Evolutionary conservation across 495 filamentous ascomycete genomes (phyloP).

Genomic region (Patellaria atrata): DNA sequence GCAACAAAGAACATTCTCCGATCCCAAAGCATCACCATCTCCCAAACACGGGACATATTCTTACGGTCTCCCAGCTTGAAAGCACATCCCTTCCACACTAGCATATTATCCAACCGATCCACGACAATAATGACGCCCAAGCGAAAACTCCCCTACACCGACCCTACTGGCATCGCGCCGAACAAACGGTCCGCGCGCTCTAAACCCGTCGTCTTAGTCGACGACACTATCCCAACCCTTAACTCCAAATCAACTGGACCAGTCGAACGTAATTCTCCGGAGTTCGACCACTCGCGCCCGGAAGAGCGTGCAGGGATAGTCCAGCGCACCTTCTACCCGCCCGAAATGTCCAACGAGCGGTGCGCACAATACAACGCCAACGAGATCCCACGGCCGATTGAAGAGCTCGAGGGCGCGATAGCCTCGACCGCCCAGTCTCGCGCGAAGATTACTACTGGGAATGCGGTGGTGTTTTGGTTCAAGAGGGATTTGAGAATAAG

Average conservation of each 20-base stretch:
- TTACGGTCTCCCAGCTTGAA: too few relatives aligned
- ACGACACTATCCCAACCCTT: not conserved
- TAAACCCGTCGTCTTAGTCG: constrained; percentile 3
- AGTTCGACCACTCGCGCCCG: constrained; percentile 21
- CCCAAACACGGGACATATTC: too few relatives aligned
- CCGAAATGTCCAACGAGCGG: constrained; percentile 67
- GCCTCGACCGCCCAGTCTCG: constrained; percentile 17
- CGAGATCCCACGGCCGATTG: constrained; percentile 53
- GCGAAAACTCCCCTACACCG: constrained; percentile 11
- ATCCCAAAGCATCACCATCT: too few relatives aligned
- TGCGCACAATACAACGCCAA: constrained; percentile 55
- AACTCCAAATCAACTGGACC: not conserved
- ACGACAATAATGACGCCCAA: constrained; percentile 14
- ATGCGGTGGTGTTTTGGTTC: constrained; percentile 82
- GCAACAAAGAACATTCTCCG: too few relatives aligned
- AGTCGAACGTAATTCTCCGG: not conserved
- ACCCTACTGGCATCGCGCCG: constrained; percentile 5
- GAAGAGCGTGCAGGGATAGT: constrained; percentile 24
- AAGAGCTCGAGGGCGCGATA: constrained; percentile 20
- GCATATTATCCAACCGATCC: constrained; percentile 1
- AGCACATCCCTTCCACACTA: too few relatives aligned
- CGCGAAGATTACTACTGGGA: constrained; percentile 31
- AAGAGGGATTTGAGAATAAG: constrained; percentile 61
- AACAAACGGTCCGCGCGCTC: constrained; percentile 14
- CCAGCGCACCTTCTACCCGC: constrained; percentile 63